phyloP scores from a whole-genome alignment of 202 grass and related monocot species.

The Musa balbisiana region DNA sequence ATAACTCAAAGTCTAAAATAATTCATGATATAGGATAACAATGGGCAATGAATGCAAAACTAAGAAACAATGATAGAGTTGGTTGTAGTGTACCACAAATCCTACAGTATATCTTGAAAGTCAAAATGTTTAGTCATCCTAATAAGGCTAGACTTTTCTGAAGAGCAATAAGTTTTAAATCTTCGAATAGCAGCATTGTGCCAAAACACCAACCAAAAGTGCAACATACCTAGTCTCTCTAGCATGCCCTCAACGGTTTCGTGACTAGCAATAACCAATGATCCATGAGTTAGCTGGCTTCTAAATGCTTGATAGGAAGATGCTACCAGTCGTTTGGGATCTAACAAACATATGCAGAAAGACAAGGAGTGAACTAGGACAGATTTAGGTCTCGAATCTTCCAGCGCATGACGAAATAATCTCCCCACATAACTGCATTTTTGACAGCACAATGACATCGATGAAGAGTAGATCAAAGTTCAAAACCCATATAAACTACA shows the following conservation, averaged over 20 bases:
- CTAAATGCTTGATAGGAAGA: constrained; percentile 96
- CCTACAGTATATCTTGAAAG: too few relatives aligned
- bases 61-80: too few relatives aligned
- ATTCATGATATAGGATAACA: too few relatives aligned
- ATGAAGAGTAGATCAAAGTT: constrained; percentile 6
- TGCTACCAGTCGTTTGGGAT: constrained; percentile 89
- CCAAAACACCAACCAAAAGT: constrained; percentile 11
- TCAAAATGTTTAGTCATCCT: too few relatives aligned
- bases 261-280: constrained; percentile 85
- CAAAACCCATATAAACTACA: neutral
- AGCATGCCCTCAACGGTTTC: constrained; percentile 94
- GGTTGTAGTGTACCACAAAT: too few relatives aligned
- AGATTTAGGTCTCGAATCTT: constrained; percentile 80
- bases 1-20: too few relatives aligned
- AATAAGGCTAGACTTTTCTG: too few relatives aligned
- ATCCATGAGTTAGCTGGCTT: constrained; percentile 86
- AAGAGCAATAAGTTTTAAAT: neutral
- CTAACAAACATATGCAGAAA: constrained; percentile 90
- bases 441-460: constrained; percentile 10
- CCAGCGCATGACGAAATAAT: constrained; percentile 82
- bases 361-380: constrained; percentile 93
- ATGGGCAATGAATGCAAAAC: too few relatives aligned
- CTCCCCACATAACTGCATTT: constrained; percentile 87
- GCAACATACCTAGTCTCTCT: constrained; percentile 65
- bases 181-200: neutral